Base-by-base conservation (phyloP, 2,329 filamentous ascomycete genomes). In the Monosporascus sp. region DNA sequence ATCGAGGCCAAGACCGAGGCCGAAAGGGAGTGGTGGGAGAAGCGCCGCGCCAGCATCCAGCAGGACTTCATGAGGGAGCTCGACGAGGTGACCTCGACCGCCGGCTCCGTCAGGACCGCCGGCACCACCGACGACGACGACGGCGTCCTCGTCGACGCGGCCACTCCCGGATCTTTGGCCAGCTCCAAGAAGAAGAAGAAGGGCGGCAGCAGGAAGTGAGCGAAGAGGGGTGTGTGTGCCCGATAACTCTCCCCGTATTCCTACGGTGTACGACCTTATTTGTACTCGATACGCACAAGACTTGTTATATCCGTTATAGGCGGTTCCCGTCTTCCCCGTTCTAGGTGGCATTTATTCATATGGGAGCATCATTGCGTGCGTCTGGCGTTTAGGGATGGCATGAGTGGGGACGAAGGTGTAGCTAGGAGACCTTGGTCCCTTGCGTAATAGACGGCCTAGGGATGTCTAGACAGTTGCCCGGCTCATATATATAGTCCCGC, bases 11-110 rank as follows among this genome's bases (percentile, higher is more conserved):
- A 89, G 65, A 77, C 85, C 2, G 78, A 81, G 9, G 76, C 83
- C 41, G 94, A 97, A 74, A 89, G 88, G 74, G 80, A 87, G 66
- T 96, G 91, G 90, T 99, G 94, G 94, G 89, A 90, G 69, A 89
- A 89, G 77, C 88, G 88, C 67, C 83, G 85, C 62, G 80, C 83
- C 46, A 80, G 79, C 57, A 91, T 95, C 60, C 80, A 88, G 69
- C 78, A 82, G 50, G 87, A 86, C 15, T 91, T 94, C 64, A 87
- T 95, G 82, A 90, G 88, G 72, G 91, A 97, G 75, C 77, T 96
- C 48, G 87, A 92, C 25, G 82, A 80, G 57, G 78, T 81, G 64
- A 59, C 69, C 57, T 57, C 63, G 58, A 67, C 67, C 46, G 60
- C 62, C 5, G 63, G 70, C 20, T 66, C 85, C 67, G 83, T 87